These are phyloP conservation scores for Datura wrightii DNA, from an alignment of 257 asterid genomes.

Conservation along the genomic window DNA sequence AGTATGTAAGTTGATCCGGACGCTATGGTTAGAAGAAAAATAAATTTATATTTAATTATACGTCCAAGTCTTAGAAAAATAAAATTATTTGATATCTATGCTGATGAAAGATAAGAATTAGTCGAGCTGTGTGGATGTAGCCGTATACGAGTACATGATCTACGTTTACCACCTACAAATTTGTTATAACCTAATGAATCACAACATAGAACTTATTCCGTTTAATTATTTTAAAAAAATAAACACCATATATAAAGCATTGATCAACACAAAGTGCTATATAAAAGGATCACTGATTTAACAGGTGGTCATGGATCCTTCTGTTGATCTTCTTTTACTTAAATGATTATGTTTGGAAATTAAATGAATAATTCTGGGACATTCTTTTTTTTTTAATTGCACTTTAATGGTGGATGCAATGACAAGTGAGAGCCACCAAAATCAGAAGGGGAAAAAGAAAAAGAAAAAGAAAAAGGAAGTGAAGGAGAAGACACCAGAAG, in stretches of 20 bases:
- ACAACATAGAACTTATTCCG: not conserved
- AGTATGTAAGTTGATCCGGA: too few species aligned
- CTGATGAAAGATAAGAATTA: not conserved
- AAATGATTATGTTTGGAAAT: slow-evolving; percentile 12
- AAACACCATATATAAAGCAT: not conserved
- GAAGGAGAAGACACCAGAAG: slow-evolving; percentile 8
- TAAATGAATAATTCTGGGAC: not conserved
- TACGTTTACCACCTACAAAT: not conserved
- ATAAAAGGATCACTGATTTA: not conserved
- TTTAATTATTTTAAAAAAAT: not conserved
- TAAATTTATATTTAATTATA: not conserved
- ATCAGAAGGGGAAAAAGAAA: not conserved
- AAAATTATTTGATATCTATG: not conserved
- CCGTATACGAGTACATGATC: too few species aligned
- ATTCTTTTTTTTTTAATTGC: not conserved
- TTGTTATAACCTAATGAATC: not conserved
- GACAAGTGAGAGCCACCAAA: slow-evolving; percentile 16
- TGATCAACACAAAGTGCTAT: not conserved
- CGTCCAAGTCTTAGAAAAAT: not conserved
- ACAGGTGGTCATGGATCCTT: not conserved
- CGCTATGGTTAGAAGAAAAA: too few species aligned
- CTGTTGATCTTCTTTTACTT: not conserved
- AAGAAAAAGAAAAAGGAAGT: not conserved
- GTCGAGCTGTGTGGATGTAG: not conserved
- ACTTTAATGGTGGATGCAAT: slow-evolving; percentile 18